Base-by-base conservation (phyloP, 2,329 filamentous ascomycete species). In the Leptographium radiaticola region DNA sequence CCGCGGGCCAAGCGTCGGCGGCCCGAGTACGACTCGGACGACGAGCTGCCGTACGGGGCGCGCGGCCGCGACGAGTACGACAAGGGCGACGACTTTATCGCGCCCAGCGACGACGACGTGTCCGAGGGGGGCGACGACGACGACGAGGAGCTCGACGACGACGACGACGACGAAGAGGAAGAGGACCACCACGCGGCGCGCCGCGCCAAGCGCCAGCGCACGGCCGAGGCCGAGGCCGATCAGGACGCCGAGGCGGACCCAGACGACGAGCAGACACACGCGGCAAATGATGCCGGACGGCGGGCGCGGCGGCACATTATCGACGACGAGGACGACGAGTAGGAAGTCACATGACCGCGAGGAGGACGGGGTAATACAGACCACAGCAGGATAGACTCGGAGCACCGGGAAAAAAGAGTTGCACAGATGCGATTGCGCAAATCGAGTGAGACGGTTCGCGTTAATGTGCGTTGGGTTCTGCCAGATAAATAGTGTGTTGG, bases 31-130 rank as follows among this genome's bases (percentile, higher is more conserved):
- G 86, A 90, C 62, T 87, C 87, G 10, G 87, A 89, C 61, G 85
- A 88, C 60, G 85, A 87, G 56, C 73, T 83, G 39, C 79, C 80
- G 16, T 75, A 77, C 40, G 79, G 80, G 36, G 72, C 72, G 47
- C 75, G 76, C 36, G 77, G 79, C 52, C 77, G 84, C 56, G 84
- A 90, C 59, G 84, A 88, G 60, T 91, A 91, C 64, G 86, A 90
- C 58, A 76, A 84, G 64, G 85, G 85, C 38, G 87, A 91, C 62
- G 87, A 84, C 55, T 91, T 91, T 64, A 77, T 91, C 54, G 87
- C 84, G 4, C 75, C 75, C 4, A 89, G 84, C 61, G 86, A 89
- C 59, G 85, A 88, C 55, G 87, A 89, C 44, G 67, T 67, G 53
- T 66, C 68, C 44, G 80, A 79, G 43, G 80, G 77, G 36, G 79